Percentiles rank a stretch among this genome's conserved stretches.
phyloP scores from a whole-genome alignment of 371 early-diverging fungal species.

The Lichtheimia ornata region DNA sequence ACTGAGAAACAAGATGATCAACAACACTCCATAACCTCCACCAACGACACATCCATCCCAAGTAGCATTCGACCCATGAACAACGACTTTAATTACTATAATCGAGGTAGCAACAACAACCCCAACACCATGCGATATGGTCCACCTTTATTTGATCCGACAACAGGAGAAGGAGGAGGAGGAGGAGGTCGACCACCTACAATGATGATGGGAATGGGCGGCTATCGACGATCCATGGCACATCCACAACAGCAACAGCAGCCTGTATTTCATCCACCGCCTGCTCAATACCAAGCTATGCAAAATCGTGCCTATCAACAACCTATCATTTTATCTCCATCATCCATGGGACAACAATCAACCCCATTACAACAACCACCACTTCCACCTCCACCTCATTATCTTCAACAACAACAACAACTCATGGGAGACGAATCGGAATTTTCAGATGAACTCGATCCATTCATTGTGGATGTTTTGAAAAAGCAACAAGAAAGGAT shows the following conservation, averaged over 20 bases:
- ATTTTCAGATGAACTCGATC: slow-evolving; percentile 46
- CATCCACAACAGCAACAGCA: background rate
- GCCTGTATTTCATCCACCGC: background rate
- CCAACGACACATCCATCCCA: slow-evolving; percentile 6
- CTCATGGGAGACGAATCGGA: slow-evolving; percentile 7
- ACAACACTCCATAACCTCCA: slow-evolving; percentile 4
- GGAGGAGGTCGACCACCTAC: too few relatives aligned
- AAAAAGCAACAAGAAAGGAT: slow-evolving; percentile 70
- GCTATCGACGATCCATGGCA: slow-evolving; percentile 3
- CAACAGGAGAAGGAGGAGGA: too few relatives aligned
- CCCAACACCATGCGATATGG: too few relatives aligned
- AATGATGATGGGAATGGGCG: too few relatives aligned
- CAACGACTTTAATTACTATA: too few relatives aligned
- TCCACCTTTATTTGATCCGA: too few relatives aligned
- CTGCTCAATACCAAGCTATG: slow-evolving; percentile 10
- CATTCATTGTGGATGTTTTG: slow-evolving; percentile 68
- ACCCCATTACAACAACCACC: background rate
- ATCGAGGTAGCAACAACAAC: too few relatives aligned
- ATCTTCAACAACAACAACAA: slow-evolving; percentile 13
- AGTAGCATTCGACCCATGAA: background rate
- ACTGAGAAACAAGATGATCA: slow-evolving; percentile 11
- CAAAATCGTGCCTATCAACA: slow-evolving; percentile 10
- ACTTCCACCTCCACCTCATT: slow-evolving; percentile 9
- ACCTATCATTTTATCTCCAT: background rate
- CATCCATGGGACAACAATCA: too few relatives aligned